Conservation (phyloP, 371 early-diverging fungal genomes). For the Apophysomyces ossiformis region DNA sequence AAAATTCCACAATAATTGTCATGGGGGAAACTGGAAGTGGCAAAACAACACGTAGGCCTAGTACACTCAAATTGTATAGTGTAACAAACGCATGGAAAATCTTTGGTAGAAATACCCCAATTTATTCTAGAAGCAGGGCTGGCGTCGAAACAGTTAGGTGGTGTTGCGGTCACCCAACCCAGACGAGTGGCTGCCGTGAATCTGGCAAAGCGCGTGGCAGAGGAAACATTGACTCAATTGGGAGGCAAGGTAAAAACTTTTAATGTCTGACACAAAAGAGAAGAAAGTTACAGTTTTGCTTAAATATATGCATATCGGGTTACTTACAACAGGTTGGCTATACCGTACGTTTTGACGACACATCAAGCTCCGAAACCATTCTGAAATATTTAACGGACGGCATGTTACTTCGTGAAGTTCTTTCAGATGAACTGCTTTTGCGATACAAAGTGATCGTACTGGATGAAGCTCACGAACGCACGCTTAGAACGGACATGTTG, state of each 20-base stretch:
- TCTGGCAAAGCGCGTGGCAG: conserved; percentile 91
- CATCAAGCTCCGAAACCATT: conserved; percentile 78
- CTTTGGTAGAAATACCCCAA: conserved; percentile 82
- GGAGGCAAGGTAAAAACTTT: conserved; percentile 64
- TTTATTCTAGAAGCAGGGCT: conserved; percentile 81
- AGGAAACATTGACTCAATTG: conserved; percentile 82
- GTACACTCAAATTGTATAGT: neutral
- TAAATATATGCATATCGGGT: neutral
- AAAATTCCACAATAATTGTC: conserved; percentile 60
- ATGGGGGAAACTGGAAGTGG: conserved; percentile 73
- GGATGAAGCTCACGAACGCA: conserved; percentile 99
- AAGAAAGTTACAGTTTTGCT: too few species aligned
- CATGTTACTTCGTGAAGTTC: conserved; percentile 93
- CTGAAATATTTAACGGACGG: conserved; percentile 99
- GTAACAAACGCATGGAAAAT: neutral
- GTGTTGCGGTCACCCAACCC: conserved; percentile 96
- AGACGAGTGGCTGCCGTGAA: conserved; percentile 98
- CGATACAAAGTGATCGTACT: conserved; percentile 90
- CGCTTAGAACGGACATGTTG: conserved; percentile 95
- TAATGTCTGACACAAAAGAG: neutral
- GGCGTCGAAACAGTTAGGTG: conserved; percentile 58
- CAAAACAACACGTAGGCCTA: conserved; percentile 63
- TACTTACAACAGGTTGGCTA: conserved; percentile 77
- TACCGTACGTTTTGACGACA: conserved; percentile 96
- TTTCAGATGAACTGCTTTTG: conserved; percentile 79